Conservation (phyloP, 2,329 filamentous ascomycete genomes). For the Trichophyton rubrum region DNA sequence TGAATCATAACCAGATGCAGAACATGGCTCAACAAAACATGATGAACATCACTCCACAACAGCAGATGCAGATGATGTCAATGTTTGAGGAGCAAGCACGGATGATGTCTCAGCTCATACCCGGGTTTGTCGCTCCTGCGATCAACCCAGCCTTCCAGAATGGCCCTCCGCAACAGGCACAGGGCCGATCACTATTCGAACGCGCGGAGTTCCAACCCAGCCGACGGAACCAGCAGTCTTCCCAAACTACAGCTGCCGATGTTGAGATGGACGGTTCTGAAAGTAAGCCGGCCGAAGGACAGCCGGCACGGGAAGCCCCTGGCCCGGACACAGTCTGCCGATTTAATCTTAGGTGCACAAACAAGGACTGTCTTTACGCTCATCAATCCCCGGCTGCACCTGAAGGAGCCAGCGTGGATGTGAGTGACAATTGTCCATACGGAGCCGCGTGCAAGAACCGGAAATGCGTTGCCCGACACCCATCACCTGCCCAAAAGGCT, state of each 20-base stretch:
- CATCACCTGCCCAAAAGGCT: conserved; percentile 69
- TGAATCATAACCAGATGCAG: conserved; percentile 21
- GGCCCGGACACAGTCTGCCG: conserved; percentile 62
- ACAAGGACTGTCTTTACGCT: conserved; percentile 80
- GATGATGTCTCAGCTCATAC: conserved; percentile 65
- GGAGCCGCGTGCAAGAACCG: conserved; percentile 89
- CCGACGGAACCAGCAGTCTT: conserved; percentile 3
- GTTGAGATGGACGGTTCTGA: conserved; percentile 23
- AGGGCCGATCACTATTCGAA: conserved; percentile 58
- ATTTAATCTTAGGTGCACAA: conserved; percentile 79
- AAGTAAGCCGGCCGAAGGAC: conserved; percentile 27
- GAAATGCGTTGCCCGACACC: conserved; percentile 85
- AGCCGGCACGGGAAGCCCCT: conserved; percentile 34
- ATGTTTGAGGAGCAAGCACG: conserved; percentile 77
- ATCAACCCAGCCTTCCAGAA: conserved; percentile 44
- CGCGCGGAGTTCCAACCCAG: conserved; percentile 44
- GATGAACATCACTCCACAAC: conserved; percentile 49
- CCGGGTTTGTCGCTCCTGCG: conserved; percentile 41
- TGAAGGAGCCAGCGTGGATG: conserved; percentile 62
- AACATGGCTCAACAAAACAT: conserved; percentile 35
- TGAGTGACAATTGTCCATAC: conserved; percentile 67
- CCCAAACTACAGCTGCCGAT: conserved; percentile 16
- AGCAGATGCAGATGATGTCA: conserved; percentile 61
- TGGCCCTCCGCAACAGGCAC: conserved; percentile 29
- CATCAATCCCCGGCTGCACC: conserved; percentile 89